Base-by-base conservation (phyloP, 2,329 filamentous ascomycete species). In the Trichoderma sp. region DNA sequence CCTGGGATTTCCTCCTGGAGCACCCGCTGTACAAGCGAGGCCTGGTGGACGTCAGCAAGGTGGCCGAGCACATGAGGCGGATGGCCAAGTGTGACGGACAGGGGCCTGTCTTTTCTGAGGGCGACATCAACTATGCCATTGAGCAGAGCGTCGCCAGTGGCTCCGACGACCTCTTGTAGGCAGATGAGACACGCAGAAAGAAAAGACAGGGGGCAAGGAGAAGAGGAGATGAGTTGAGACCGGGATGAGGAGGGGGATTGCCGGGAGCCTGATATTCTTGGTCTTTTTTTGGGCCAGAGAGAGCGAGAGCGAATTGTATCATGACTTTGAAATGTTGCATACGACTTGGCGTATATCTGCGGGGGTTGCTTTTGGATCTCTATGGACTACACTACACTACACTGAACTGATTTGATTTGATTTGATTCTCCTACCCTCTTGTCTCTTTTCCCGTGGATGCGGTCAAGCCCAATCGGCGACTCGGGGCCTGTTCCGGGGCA, bases 1-100 rank as follows among this genome's bases (percentile, higher is more conserved):
- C 94, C 0, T 98, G 95, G 95, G 95, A 98, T 77, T 85, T 94
- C 69, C 96, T 98, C 73, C 92, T 97, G 78, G 86, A 85, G 68
- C 93, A 97, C 80, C 89, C 93, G 7, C 82, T 94, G 9, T 97
- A 92, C 80, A 89, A 90, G 79, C 87, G 88, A 61, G 94, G 94
- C 0, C 84, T 93, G 24, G 91, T 98, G 30, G 93, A 98, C 80
- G 90, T 98, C 14, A 91, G 87, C 47, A 88, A 92, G 79, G 92
- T 98, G 36, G 94, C 92, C 79, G 92, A 96, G 78, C 86, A 90
- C 14, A 84, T 98, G 68, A 95, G 93, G 83, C 85, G 87, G 21
- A 84, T 88, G 77, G 93, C 93, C 21, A 89, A 91, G 77, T 97
- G 94, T 79, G 93, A 98, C 81, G 95, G 94, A 2, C 91, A 94